Conservation (phyloP, 805 yeast genomes). For the Saccharomycopsis selenospora region DNA sequence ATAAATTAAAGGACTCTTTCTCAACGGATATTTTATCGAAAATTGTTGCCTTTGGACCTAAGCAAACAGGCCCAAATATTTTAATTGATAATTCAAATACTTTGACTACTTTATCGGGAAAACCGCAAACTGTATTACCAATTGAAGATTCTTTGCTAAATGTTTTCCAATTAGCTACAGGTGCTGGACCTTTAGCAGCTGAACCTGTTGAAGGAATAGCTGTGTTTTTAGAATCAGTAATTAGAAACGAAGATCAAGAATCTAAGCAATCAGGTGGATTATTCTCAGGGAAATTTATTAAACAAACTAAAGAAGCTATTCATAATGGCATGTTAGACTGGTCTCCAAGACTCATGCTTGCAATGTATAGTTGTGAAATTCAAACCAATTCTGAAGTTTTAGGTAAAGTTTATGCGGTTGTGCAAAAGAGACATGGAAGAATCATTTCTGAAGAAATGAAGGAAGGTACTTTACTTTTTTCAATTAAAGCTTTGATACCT, state of each 20-base stretch:
- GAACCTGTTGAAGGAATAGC: slow-evolving; percentile 85
- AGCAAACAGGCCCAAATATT: slow-evolving; percentile 66
- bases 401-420: slow-evolving; percentile 92
- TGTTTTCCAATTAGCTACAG: slow-evolving; percentile 78
- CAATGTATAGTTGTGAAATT: slow-evolving; percentile 89
- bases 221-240: slow-evolving; percentile 40
- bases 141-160: slow-evolving; percentile 61
- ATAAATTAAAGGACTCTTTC: neutral
- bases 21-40: slow-evolving; percentile 31
- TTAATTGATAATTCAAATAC: slow-evolving; percentile 40
- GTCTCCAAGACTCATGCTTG: slow-evolving; percentile 87
- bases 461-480: slow-evolving; percentile 96
- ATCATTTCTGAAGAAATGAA: slow-evolving; percentile 91
- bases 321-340: slow-evolving; percentile 65
- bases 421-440: slow-evolving; percentile 79
- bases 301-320: slow-evolving; percentile 65
- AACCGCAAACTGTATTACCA: slow-evolving; percentile 26
- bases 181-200: slow-evolving; percentile 80
- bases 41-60: slow-evolving; percentile 70
- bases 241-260: slow-evolving; percentile 23
- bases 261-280: slow-evolving; percentile 33
- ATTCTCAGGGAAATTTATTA: slow-evolving; percentile 64
- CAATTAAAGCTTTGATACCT: slow-evolving; percentile 76
- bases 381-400: slow-evolving; percentile 92
- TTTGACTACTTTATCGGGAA: slow-evolving; percentile 5